These are phyloP conservation scores for Hortaea werneckii DNA, from an alignment of 2,329 filamentous ascomycete genomes.

Conservation along the genomic window DNA sequence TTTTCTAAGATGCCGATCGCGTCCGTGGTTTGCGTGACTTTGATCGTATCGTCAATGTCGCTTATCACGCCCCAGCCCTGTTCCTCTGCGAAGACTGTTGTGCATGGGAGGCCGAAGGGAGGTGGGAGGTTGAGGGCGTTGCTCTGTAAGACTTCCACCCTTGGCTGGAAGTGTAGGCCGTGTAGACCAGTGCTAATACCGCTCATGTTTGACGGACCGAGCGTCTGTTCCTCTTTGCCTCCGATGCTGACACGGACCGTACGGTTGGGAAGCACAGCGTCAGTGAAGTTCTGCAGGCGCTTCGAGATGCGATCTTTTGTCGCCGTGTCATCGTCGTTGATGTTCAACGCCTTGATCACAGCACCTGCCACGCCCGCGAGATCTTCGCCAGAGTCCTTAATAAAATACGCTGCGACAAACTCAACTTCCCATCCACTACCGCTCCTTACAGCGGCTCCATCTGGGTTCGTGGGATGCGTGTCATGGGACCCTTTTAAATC, in stretches of 20 bases:
- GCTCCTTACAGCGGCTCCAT: background rate
- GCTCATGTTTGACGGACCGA: conserved; percentile 19
- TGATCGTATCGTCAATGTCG: conserved; percentile 93
- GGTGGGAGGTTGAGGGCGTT: conserved; percentile 23
- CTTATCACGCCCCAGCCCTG: conserved; percentile 74
- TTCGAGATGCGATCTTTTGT: conserved; percentile 55
- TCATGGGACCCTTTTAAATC: conserved; percentile 10
- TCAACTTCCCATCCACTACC: conserved; percentile 61
- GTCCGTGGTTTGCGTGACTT: conserved; percentile 70
- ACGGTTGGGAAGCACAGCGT: conserved; percentile 59
- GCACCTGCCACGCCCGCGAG: conserved; percentile 59
- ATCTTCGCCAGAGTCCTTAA: conserved; percentile 56
- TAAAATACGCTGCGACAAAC: conserved; percentile 73
- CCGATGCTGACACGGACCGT: conserved; percentile 56
- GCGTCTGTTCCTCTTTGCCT: conserved; percentile 25
- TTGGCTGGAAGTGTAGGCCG: background rate
- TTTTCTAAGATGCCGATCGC: conserved; percentile 70
- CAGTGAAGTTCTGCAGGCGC: conserved; percentile 67
- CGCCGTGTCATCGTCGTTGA: conserved; percentile 41
- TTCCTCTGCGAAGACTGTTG: conserved; percentile 63
- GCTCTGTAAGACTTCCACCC: background rate
- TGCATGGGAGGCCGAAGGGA: conserved; percentile 41
- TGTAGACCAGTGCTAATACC: background rate
- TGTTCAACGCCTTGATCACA: conserved; percentile 58
- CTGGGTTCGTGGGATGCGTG: conserved; percentile 9